Percentiles rank a stretch among this genome's conserved stretches.
Conservation (phyloP, 2,329 filamentous ascomycete genomes). For the Plenodomus lindquistii region DNA sequence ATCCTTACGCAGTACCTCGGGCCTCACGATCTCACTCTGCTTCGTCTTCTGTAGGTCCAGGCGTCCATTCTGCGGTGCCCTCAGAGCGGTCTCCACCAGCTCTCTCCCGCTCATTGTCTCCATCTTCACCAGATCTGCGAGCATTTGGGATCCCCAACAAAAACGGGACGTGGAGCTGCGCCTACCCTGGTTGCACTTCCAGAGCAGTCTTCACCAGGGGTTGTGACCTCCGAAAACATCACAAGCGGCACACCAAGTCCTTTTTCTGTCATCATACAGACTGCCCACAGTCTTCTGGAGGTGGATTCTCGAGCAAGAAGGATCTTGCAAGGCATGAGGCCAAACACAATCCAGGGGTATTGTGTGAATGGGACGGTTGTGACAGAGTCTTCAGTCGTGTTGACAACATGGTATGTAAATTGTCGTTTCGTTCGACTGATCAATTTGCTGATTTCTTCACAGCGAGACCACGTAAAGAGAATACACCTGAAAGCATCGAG, state of each 20-base stretch:
- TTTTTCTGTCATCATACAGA: constrained; percentile 63
- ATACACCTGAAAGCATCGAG: constrained; percentile 45
- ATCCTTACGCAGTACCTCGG: constrained; percentile 24
- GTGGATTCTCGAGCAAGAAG: constrained; percentile 66
- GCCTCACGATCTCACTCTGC: constrained; percentile 42
- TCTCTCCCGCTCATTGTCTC: constrained; percentile 45
- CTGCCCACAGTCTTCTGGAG: constrained; percentile 60
- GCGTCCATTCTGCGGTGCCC: constrained; percentile 27
- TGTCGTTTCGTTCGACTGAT: background rate
- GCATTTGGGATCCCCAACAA: constrained; percentile 50
- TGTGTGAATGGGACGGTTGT: constrained; percentile 63
- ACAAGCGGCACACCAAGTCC: constrained; percentile 64
- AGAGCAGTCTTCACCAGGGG: constrained; percentile 61
- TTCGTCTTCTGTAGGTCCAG: constrained; percentile 34
- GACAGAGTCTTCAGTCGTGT: constrained; percentile 62
- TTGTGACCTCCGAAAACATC: constrained; percentile 66
- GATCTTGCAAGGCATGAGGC: constrained; percentile 65
- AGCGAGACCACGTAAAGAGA: constrained; percentile 48
- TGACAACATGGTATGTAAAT: constrained; percentile 61
- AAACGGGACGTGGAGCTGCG: constrained; percentile 61
- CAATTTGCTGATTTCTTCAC: constrained; percentile 19
- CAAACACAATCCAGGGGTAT: constrained; percentile 64
- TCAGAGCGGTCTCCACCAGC: constrained; percentile 37
- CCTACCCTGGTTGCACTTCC: constrained; percentile 63
- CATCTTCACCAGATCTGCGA: constrained; percentile 45